phyloP scores from a whole-genome alignment of 2,329 filamentous ascomycete species.

The Aspergillus sergii region DNA sequence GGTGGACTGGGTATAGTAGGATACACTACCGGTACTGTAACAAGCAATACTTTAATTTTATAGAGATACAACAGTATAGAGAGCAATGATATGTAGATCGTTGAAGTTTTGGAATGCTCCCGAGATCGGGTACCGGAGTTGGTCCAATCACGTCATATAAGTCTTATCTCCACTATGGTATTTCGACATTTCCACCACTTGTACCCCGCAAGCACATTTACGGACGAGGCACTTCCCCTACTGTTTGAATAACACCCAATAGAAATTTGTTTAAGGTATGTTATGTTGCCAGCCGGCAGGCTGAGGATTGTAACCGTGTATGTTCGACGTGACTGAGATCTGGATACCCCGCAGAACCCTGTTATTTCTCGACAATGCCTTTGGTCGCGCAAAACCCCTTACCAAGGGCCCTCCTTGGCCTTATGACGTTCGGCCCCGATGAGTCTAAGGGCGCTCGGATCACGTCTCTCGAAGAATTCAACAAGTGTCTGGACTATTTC shows the following conservation, averaged over 20 bases:
- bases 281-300: neutral
- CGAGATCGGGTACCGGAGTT: too few relatives aligned
- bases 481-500: constrained; percentile 71
- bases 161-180: too few relatives aligned
- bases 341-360: neutral
- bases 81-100: too few relatives aligned
- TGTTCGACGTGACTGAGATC: neutral
- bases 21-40: too few relatives aligned
- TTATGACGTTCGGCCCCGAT: constrained; percentile 81
- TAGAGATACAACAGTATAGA: too few relatives aligned
- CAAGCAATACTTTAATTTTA: too few relatives aligned
- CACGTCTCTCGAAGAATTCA: constrained; percentile 70
- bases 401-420: constrained; percentile 75
- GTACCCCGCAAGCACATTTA: neutral
- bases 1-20: too few relatives aligned
- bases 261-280: neutral
- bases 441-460: constrained; percentile 68
- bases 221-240: neutral
- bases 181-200: too few relatives aligned
- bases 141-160: too few relatives aligned
- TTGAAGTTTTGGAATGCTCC: too few relatives aligned
- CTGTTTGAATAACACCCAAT: neutral
- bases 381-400: constrained; percentile 48
- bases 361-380: constrained; percentile 31
- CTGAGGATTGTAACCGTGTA: neutral